Conservation (phyloP, 2,329 filamentous ascomycete genomes). For the Alternaria hordeiaustralica region DNA sequence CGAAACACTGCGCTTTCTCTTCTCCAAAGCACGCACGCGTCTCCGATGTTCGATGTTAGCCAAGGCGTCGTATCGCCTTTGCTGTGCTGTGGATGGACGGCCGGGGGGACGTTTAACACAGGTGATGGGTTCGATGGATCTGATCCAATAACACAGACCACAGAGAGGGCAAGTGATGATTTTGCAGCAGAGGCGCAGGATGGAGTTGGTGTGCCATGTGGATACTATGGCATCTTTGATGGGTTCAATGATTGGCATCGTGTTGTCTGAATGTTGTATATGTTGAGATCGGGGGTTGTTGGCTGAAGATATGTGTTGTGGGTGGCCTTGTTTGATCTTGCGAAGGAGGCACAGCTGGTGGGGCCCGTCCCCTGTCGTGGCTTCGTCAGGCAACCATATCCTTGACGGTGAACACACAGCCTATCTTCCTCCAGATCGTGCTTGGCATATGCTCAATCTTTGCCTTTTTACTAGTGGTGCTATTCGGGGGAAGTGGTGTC, state of each 20-base stretch:
- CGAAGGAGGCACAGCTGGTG: not conserved
- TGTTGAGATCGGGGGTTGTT: not conserved
- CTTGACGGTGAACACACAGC: too few relatives aligned
- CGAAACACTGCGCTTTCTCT: not conserved
- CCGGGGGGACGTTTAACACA: too few relatives aligned
- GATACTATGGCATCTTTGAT: not conserved
- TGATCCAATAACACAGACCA: not conserved
- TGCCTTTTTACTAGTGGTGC: too few relatives aligned
- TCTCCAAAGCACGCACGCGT: not conserved
- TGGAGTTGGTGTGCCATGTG: not conserved
- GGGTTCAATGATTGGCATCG: not conserved
- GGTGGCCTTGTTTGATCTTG: not conserved
- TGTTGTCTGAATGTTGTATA: not conserved
- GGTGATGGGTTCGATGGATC: not conserved
- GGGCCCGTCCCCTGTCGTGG: too few relatives aligned
- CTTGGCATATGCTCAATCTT: too few relatives aligned
- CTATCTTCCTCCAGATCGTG: too few relatives aligned
- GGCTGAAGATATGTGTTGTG: not conserved
- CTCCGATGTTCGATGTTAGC: not conserved
- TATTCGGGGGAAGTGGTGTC: too few relatives aligned
- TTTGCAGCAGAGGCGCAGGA: not conserved
- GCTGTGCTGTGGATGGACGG: not conserved
- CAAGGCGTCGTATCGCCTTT: not conserved
- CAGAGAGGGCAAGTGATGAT: not conserved
- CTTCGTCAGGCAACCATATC: not conserved